Evolutionary conservation across 208 protist species (phyloP), one percentile per base, ranked within the genome.

Genomic region (Tritrichomonas foetus): DNA sequence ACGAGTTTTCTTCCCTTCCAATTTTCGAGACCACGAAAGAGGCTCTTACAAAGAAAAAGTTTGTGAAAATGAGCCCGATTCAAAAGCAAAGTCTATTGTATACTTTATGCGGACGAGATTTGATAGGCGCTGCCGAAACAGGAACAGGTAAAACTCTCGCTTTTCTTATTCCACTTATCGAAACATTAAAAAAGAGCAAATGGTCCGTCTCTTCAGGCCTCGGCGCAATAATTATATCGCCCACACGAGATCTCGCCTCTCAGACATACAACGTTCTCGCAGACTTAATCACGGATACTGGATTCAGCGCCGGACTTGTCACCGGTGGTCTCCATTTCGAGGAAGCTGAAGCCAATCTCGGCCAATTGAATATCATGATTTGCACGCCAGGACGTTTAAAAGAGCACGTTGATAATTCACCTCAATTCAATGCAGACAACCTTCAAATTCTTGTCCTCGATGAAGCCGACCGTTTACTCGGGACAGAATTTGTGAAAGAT

Each of bases 191-290:
- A 41, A 94, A 97, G 41, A 95, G 98, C 95, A 96, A 96, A 94
- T 99, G 98, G 97, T 96, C 96, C 9, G 41, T 94, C 1, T 93
- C 96, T 66, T 97, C 98, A 95, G 98, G 99, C n/a, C 94, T 99
- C 8, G 99, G 98, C 20, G 99, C 98, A 16, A 94, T 99, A 47
- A 96, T 99, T 74, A 96, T 99, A 13, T 97, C 98, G 82, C 99
- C 99, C 16, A 99, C 98, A 0, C 96, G 99, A 93, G 99, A 99
- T 95, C 97, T 99, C 0, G 97, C 97, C 2, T 84, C 97, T 64
- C 99, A 99, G 96, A 99, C 99, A 92, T 99, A 99, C 95, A 98
- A 99, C 93, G 98, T 99, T 64, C 96, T 99, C 82, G 96, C 97
- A 69, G 95, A 97, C 39, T 47, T 96, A 30, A 95, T 95, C 39